Evolutionary conservation across 2,329 filamentous ascomycete species (phyloP).

Genomic region (Colletotrichum navitas): DNA sequence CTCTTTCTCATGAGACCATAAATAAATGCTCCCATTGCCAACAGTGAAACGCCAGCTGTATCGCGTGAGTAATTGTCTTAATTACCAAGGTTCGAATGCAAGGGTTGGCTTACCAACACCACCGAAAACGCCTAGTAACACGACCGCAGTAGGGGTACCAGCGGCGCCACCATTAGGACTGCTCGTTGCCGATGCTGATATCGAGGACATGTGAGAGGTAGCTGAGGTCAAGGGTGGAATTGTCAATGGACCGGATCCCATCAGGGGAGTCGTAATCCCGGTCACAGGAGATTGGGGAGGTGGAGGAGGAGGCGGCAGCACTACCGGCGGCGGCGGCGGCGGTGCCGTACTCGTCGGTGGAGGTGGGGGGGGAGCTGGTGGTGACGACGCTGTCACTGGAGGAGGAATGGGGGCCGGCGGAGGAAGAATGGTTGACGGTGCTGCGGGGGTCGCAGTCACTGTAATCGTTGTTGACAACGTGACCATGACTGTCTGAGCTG

Average conservation of each 20-base stretch:
- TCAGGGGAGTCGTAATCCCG: slow-evolving; percentile 13
- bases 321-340: not conserved
- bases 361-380: slow-evolving; percentile 12
- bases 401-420: slow-evolving; percentile 5
- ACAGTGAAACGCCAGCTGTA: slow-evolving; percentile 32
- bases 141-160: slow-evolving; percentile 34
- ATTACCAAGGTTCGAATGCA: fast-evolving
- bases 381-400: slow-evolving; percentile 13
- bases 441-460: slow-evolving; percentile 25
- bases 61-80: not conserved
- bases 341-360: slow-evolving; percentile 11
- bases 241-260: not conserved
- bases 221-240: slow-evolving; percentile 13
- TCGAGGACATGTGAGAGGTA: slow-evolving; percentile 16
- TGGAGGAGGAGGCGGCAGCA: not conserved
- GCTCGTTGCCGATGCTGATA: slow-evolving; percentile 16
- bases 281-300: not conserved
- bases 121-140: slow-evolving; percentile 33
- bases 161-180: slow-evolving; percentile 23
- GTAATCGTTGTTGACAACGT: slow-evolving; percentile 33
- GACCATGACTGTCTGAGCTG: slow-evolving; percentile 33
- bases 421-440: not conserved
- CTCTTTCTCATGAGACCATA: slow-evolving; percentile 32
- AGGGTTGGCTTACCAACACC: slow-evolving; percentile 28
- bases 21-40: slow-evolving; percentile 36